Evolutionary conservation across 2,329 filamentous ascomycete genomes (phyloP), one percentile per base, ranked within the genome.

Genomic region (Aspergillus calidoustus): DNA sequence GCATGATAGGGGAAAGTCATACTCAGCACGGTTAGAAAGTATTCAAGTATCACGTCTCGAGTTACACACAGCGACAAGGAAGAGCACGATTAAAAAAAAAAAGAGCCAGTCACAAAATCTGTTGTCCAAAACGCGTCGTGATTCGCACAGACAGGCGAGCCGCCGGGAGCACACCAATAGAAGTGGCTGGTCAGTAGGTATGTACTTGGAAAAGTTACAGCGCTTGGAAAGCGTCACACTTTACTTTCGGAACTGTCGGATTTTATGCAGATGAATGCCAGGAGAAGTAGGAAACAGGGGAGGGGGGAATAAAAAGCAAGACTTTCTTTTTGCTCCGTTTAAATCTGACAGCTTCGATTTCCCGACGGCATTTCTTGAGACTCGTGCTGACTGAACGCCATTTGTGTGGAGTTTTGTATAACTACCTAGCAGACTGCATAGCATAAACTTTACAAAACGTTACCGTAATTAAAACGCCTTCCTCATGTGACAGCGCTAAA

Each of bases 241-340:
- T 53, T 69, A 61, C 55, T 63, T 53, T 69, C 69, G 69, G 69
- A 65, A 69, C 61, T 64, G 53, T 64, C 68, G 68, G 69, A 64
- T 55, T 61, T 31, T 54, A 41, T 56, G 44, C 60, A 58, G 22
- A n/a, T 43, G 44, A 43, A 38, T 50, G 57, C 46, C 48, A 60
- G 49, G 38, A 52, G 34, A 5, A 43, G 15, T n/a, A 15, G 28
- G 53, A 55, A 48, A 28, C 25, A 28, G 25, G 25, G 25, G 25
- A 7, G 6, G 25, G 25, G 6, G 25, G 6, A 4, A 28, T 28
- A 28, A 41, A 38, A 57, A 38, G 54, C 54, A 56, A 38, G 15
- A 49, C 6, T 43, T 50, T 22, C 46, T 25, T 54, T 48, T 31
- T 53, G 46, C 31, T 59, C 25, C 22, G 23, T 43, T 13, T 50